Evolutionary conservation across 805 yeast species (phyloP).

Genomic region (Helenozyma rhizophorensis): DNA sequence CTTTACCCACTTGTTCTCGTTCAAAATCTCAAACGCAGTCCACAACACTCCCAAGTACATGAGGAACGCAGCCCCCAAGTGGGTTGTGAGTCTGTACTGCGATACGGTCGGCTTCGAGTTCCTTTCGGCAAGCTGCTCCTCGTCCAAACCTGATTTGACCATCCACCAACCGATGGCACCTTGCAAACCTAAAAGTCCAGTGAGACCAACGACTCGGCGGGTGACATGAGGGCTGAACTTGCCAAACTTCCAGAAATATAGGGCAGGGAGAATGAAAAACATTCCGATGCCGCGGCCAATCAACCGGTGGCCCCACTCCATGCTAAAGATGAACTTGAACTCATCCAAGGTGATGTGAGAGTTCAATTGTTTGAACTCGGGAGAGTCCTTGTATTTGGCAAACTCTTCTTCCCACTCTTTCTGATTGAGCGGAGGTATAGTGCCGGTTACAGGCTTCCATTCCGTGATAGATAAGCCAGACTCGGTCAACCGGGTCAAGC

Average conservation of each 20-base stretch:
- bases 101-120: slow-evolving; percentile 96
- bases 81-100: slow-evolving; percentile 90
- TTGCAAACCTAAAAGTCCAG: slow-evolving; percentile 81
- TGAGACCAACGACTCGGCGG: slow-evolving; percentile 62
- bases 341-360: slow-evolving; percentile 87
- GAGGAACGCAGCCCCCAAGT: slow-evolving; percentile 86
- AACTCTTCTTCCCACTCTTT: slow-evolving; percentile 86
- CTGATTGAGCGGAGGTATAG: slow-evolving; percentile 80
- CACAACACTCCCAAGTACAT: slow-evolving; percentile 86
- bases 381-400: slow-evolving; percentile 72
- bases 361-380: slow-evolving; percentile 87
- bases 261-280: slow-evolving; percentile 77
- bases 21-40: slow-evolving; percentile 81
- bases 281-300: slow-evolving; percentile 90
- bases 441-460: slow-evolving; percentile 97
- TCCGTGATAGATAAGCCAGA: slow-evolving; percentile 95
- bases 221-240: slow-evolving; percentile 67
- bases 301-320: slow-evolving; percentile 97
- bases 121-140: slow-evolving; percentile 69
- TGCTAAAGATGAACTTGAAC: slow-evolving; percentile 87
- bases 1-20: slow-evolving; percentile 64
- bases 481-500: slow-evolving; percentile 91
- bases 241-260: slow-evolving; percentile 67
- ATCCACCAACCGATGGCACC: slow-evolving; percentile 99
- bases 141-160: slow-evolving; percentile 94